Percentiles rank a stretch among this genome's conserved stretches.
Conservation (phyloP, 2,329 filamentous ascomycete genomes). For the Biscogniauxia marginata region DNA sequence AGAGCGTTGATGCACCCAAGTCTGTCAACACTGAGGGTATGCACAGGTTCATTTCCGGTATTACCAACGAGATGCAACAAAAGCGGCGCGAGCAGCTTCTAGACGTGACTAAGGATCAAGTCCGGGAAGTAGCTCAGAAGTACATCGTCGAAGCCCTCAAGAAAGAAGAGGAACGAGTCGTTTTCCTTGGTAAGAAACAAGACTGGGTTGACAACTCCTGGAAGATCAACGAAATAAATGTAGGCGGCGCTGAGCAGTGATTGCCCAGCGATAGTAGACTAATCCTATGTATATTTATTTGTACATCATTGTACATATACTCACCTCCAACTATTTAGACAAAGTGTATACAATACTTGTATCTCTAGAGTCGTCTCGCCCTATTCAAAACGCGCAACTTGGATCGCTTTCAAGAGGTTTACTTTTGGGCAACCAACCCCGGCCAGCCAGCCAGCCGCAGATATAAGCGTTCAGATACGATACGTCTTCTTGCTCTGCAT, state of each 20-base stretch:
- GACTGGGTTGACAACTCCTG: slow-evolving; percentile 74
- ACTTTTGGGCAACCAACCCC: too few relatives aligned
- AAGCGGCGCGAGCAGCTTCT: slow-evolving; percentile 77
- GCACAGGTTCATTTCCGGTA: slow-evolving; percentile 77
- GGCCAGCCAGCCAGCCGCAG: too few relatives aligned
- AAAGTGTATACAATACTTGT: slow-evolving; percentile 13
- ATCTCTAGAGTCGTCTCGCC: neutral
- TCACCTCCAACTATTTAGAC: slow-evolving; percentile 33
- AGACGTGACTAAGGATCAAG: slow-evolving; percentile 78
- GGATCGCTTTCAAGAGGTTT: too few relatives aligned
- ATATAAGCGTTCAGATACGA: slow-evolving; percentile 60
- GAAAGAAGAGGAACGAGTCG: slow-evolving; percentile 59
- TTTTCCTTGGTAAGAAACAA: slow-evolving; percentile 81
- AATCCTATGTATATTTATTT: slow-evolving; percentile 24
- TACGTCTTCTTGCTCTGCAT: slow-evolving; percentile 55
- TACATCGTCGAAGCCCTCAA: slow-evolving; percentile 71
- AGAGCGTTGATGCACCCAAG: slow-evolving; percentile 83
- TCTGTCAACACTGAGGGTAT: slow-evolving; percentile 88
- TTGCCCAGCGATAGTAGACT: neutral
- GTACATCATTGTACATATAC: slow-evolving; percentile 39
- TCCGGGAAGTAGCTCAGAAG: slow-evolving; percentile 76
- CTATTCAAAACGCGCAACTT: neutral
- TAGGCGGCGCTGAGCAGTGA: slow-evolving; percentile 39
- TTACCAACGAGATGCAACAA: slow-evolving; percentile 89
- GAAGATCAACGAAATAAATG: slow-evolving; percentile 74